Evolutionary conservation across 2,329 filamentous ascomycete species (phyloP).

Genomic region (Colletotrichum eremochloae): DNA sequence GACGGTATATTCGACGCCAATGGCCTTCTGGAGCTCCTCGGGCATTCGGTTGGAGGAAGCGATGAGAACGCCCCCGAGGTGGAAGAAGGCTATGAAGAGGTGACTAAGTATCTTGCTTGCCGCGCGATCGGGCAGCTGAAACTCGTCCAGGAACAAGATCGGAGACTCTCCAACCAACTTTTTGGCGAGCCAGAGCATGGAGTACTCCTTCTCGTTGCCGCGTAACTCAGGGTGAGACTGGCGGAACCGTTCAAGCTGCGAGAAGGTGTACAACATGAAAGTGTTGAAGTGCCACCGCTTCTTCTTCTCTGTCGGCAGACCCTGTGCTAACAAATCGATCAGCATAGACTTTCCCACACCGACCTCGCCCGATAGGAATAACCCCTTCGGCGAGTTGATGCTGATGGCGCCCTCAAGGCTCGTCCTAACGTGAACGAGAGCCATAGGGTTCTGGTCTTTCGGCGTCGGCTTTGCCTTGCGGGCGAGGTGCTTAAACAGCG

Average conservation of each 20-base stretch:
- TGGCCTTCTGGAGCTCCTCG: conserved; percentile 82
- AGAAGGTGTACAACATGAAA: conserved; percentile 85
- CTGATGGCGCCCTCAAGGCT: conserved; percentile 79
- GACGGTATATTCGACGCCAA: conserved; percentile 75
- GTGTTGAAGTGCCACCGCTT: conserved; percentile 86
- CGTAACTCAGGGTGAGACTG: conserved; percentile 48
- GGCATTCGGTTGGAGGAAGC: conserved; percentile 88
- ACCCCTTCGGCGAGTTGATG: conserved; percentile 78
- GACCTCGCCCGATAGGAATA: conserved; percentile 85
- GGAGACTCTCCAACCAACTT: conserved; percentile 82
- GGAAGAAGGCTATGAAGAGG: conserved; percentile 84
- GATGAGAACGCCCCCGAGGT: conserved; percentile 83
- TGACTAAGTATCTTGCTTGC: conserved; percentile 84
- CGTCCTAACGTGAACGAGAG: conserved; percentile 77
- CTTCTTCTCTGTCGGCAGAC: conserved; percentile 80
- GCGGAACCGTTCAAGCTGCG: conserved; percentile 77
- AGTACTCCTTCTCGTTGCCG: conserved; percentile 67
- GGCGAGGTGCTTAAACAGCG: conserved; percentile 72
- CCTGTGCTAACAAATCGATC: conserved; percentile 84
- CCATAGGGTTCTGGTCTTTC: conserved; percentile 65
- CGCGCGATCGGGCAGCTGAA: conserved; percentile 84
- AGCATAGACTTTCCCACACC: conserved; percentile 89
- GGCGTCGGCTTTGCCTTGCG: conserved; percentile 61
- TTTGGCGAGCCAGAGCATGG: conserved; percentile 79
- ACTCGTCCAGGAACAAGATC: conserved; percentile 85